Base-by-base conservation (phyloP, 441 rosid species). In the Populus hybrid region DNA sequence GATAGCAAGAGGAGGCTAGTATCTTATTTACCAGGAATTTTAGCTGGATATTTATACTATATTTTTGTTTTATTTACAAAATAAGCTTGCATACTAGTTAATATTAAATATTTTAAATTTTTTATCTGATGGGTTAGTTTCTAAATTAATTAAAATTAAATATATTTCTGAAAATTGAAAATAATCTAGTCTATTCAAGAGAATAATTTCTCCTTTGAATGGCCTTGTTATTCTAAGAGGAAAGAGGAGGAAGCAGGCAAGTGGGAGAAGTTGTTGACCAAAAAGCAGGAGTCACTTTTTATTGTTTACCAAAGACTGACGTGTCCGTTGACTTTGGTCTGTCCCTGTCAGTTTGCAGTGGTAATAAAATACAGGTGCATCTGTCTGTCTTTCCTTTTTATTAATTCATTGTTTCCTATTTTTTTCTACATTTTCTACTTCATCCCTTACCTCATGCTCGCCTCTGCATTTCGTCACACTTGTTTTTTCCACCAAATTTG, bases 211-310 rank as follows among this genome's bases (percentile, higher is more conserved):
- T 40, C 12, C 12, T 11, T 40, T 40, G 50, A 40, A 40, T 0
- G 3, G 50, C 12, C 14, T 0, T 10, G 1, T 11, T 40, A 11
- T 40, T 11, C 5, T 5, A 1, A 14, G 0, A 46, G 57, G 20
- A 14, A 46, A 46, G 20, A 20, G 11, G 28, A 6, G 21, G 64
- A 4, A 59, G 65, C 18, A 2, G 42, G 57, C 57, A 46, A 64
- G 67, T 64, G 67, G 67, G 67, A 5, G 67, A 23, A 26, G 67
- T 64, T 64, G 67, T 64, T 23, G 67, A 64, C 67, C 67, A 28
- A 0, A 2, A 14, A 20, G 4, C 20, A 8, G 18, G 46, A 34
- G 21, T 16, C 10, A 35, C 71, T 34, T 18, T 28, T 26, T 8
- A 24, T 26, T 5, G 3, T 14, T 68, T 14, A 28, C 57, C 20